These are phyloP conservation scores for Lotus japonicus DNA, from an alignment of 306 rosid genomes.

Conservation along the genomic window DNA sequence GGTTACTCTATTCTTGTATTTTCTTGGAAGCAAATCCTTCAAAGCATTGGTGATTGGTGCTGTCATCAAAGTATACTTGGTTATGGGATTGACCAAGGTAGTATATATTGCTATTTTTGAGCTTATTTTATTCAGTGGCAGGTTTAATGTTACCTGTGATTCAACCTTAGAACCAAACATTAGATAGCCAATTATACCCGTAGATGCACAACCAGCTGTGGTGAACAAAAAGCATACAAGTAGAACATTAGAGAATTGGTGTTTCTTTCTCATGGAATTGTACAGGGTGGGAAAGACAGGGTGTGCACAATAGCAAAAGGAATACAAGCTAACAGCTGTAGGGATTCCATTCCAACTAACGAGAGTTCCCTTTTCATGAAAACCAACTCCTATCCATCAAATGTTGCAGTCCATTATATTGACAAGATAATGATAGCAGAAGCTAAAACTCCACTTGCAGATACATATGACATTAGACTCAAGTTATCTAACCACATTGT, in stretches of 20 bases:
- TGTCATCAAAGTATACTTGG: too few relatives aligned
- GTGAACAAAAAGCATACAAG: slow-evolving; percentile 43
- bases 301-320: background rate
- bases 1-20: too few relatives aligned
- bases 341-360: slow-evolving; percentile 55
- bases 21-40: too few relatives aligned
- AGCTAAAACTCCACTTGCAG: slow-evolving; percentile 74
- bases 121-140: slow-evolving; percentile 45
- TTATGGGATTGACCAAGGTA: too few relatives aligned
- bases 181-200: slow-evolving; percentile 56
- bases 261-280: slow-evolving; percentile 6
- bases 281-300: slow-evolving; percentile 54
- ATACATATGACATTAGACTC: slow-evolving; percentile 59
- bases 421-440: slow-evolving; percentile 49
- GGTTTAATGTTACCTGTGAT: slow-evolving; percentile 58
- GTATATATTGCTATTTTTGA: too few relatives aligned
- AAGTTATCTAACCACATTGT: slow-evolving; percentile 65
- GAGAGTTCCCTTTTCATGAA: too few relatives aligned
- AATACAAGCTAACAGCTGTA: slow-evolving; percentile 47
- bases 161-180: slow-evolving; percentile 49
- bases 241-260: slow-evolving; percentile 7
- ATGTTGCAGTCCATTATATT: slow-evolving; percentile 46
- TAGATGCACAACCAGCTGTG: slow-evolving; percentile 47
- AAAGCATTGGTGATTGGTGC: too few relatives aligned
- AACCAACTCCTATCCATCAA: slow-evolving; percentile 56